Evolutionary conservation across 495 filamentous ascomycete genomes (phyloP).

Genomic region (Xylaria curta): DNA sequence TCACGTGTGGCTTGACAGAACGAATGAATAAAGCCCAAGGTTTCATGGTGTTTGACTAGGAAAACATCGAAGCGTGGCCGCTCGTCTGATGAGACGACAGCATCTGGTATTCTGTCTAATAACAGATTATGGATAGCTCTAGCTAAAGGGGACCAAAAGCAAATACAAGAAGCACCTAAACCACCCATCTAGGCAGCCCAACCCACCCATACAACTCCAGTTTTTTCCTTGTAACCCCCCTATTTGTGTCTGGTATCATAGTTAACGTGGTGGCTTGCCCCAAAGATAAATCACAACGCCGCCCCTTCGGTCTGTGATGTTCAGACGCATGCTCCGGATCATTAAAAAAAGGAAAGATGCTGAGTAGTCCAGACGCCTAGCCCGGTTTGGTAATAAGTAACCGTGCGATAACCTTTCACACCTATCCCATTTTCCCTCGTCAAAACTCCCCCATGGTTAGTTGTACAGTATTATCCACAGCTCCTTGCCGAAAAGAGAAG

Average conservation of each 20-base stretch:
- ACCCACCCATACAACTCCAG: background rate
- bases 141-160: background rate
- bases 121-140: slow-evolving; percentile 8
- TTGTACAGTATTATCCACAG: slow-evolving; percentile 16
- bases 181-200: background rate
- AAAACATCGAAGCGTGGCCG: background rate
- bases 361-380: slow-evolving; percentile 9
- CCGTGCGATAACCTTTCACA: slow-evolving; percentile 7
- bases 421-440: background rate
- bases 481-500: slow-evolving; percentile 20
- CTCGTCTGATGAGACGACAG: background rate
- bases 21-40: background rate
- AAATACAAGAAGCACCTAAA: background rate
- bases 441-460: slow-evolving; percentile 12
- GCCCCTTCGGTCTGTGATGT: slow-evolving; percentile 19
- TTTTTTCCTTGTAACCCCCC: background rate
- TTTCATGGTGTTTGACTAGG: background rate
- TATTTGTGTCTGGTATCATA: slow-evolving; percentile 17
- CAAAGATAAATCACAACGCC: slow-evolving; percentile 19
- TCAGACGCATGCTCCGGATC: slow-evolving; percentile 16
- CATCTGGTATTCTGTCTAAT: slow-evolving; percentile 10
- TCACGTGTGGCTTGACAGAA: background rate
- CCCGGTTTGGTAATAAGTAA: background rate
- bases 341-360: slow-evolving; percentile 2
- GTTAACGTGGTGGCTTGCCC: background rate